Evolutionary conservation across 345 rosid genomes (phyloP), one percentile per base, ranked within the genome.

Genomic region (Turnera subulata): DNA sequence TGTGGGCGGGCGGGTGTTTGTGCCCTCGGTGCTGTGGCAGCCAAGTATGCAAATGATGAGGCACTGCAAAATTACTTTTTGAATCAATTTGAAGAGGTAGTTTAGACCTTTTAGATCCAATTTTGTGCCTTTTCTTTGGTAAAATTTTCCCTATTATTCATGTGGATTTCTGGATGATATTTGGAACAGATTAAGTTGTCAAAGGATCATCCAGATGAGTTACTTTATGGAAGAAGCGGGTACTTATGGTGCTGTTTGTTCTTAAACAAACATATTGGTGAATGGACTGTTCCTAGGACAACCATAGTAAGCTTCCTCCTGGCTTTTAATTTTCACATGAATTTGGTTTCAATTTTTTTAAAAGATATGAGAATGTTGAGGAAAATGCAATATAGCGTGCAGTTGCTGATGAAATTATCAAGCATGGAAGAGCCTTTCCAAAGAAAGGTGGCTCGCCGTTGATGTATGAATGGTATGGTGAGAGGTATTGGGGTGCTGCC

Each of bases 1-100:
- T 49, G 67, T 20, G 73, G 73, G 15, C 21, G 67, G 50, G 48
- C 48, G 0, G 73, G 73, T 43, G 58, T 62, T 45, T 68, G 67
- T 50, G 73, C 73, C 15, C 62, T 68, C 61, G 73, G 73, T 15
- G 67, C 73, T 42, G 73, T 56, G 1, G 73, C 73, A 21, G 73
- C 73, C 48, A 61, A 25, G 42, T 23, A 68, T 50, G 47, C 53
- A 15, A 62, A 61, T 68, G 73, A 68, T 59, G 40, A 68, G 39
- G 50, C 47, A 17, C 56, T 62, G 58, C 38, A 19, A 14, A 63
- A 56, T 68, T 33, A 68, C 63, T 62, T 61, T 51, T 66, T 68
- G 32, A 50, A 51, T 9, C 63, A 68, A 50, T 68, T 68, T 44
- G 42, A 39, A 29, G 59, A 51, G 67, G 73, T 68, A 6, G 1